Evolutionary conservation across 163 green algal genomes (phyloP).

Genomic region (Coccomyxa subellipsoidea): DNA sequence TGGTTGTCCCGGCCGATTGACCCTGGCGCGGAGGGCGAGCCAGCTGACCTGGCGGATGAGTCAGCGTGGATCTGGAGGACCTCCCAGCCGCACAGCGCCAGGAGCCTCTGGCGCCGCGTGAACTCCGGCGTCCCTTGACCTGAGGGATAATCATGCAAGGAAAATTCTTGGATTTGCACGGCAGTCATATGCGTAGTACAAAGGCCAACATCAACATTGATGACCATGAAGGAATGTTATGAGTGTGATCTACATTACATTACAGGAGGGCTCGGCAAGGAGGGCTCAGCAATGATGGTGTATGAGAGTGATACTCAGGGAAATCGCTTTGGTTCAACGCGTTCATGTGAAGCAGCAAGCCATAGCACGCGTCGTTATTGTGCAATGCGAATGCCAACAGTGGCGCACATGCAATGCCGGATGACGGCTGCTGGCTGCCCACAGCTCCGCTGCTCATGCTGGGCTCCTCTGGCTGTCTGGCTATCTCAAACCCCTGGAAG

Average conservation of each 20-base stretch:
- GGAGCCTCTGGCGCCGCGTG: constrained; percentile 15
- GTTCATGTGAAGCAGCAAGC: background rate
- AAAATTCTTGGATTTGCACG: background rate
- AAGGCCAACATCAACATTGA: too few relatives aligned
- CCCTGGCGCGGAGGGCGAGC: background rate
- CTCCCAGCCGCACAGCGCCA: constrained; percentile 47
- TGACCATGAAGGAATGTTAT: background rate
- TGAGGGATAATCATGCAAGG: background rate
- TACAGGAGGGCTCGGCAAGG: too few relatives aligned
- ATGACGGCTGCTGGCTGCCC: background rate
- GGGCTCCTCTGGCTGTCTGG: background rate
- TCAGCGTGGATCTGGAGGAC: constrained; percentile 9
- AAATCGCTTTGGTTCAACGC: too few relatives aligned
- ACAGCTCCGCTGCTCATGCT: background rate
- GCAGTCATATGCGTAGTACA: too few relatives aligned
- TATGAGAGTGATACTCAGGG: too few relatives aligned
- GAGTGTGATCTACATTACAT: background rate
- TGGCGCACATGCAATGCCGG: background rate
- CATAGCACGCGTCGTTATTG: background rate
- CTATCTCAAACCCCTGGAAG: background rate
- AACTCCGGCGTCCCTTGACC: constrained; percentile 8
- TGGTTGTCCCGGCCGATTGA: background rate
- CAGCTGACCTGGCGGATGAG: background rate
- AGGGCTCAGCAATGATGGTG: too few relatives aligned
- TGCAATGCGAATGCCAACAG: background rate